These are phyloP conservation scores for Pseudopithomyces maydicus DNA, from an alignment of 2,329 filamentous ascomycete species.

Conservation along the genomic window DNA sequence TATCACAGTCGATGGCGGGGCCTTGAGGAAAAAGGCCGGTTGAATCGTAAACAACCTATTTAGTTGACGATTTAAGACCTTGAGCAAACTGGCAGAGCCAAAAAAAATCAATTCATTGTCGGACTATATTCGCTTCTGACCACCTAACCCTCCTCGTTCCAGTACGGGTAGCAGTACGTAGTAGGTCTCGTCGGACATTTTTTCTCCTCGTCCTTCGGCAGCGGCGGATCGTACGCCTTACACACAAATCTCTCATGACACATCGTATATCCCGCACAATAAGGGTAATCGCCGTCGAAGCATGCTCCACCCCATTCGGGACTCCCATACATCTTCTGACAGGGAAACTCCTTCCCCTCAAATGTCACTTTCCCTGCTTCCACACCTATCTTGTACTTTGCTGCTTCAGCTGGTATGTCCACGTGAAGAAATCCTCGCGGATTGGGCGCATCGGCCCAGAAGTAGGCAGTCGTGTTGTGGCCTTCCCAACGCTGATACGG, in stretches of 20 bases:
- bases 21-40: conserved; percentile 38
- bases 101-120: background rate
- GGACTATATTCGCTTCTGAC: background rate
- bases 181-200: background rate
- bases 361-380: conserved; percentile 1
- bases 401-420: background rate
- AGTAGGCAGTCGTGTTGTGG: conserved; percentile 1
- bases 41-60: conserved; percentile 10
- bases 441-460: background rate
- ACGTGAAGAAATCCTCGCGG: background rate
- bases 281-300: background rate
- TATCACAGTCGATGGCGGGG: conserved; percentile 46
- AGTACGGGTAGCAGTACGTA: conserved; percentile 3
- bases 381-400: conserved; percentile 1
- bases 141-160: background rate
- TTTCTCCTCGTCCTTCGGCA: background rate
- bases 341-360: background rate
- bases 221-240: conserved; percentile 1
- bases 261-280: conserved; percentile 1
- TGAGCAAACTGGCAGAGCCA: background rate
- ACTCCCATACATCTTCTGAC: conserved; percentile 2
- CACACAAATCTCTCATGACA: background rate
- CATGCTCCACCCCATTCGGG: background rate
- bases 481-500: conserved; percentile 2
- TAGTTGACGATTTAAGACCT: background rate